Percentiles rank a stretch among this genome's conserved stretches.
Conservation (phyloP, 352 stramenopile genomes). For the Phytophthora syringae region DNA sequence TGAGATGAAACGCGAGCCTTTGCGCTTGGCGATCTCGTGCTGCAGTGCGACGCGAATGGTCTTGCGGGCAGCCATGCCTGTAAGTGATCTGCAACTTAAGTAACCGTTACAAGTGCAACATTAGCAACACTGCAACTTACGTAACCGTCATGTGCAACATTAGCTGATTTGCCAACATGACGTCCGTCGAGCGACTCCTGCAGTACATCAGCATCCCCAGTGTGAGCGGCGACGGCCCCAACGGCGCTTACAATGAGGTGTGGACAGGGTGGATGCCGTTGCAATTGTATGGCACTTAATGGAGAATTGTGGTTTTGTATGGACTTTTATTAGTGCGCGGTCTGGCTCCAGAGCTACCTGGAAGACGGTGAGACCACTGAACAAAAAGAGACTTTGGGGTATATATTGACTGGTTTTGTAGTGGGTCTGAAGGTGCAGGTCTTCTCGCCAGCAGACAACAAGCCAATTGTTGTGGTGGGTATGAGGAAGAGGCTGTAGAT, state of each 20-base stretch:
- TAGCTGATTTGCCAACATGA: background rate
- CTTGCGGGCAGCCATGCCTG: conserved; percentile 27
- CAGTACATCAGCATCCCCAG: conserved; percentile 82
- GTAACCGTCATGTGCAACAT: background rate
- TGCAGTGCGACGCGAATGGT: conserved; percentile 64
- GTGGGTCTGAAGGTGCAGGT: conserved; percentile 57
- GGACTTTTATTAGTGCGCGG: conserved; percentile 44
- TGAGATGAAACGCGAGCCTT: conserved; percentile 83
- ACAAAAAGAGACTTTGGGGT: background rate
- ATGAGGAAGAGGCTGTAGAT: background rate
- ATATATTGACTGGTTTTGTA: conserved; percentile 12
- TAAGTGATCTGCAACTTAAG: conserved; percentile 19
- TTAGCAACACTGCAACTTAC: conserved; percentile 20
- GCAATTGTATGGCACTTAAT: background rate
- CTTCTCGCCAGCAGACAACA: conserved; percentile 66
- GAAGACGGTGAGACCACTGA: conserved; percentile 38
- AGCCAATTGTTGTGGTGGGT: conserved; percentile 91
- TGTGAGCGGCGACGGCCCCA: conserved; percentile 74
- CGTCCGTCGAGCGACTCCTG: conserved; percentile 60
- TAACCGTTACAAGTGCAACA: background rate
- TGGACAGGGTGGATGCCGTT: background rate
- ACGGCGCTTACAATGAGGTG: conserved; percentile 70
- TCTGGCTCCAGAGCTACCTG: conserved; percentile 69
- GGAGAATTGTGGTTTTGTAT: background rate
- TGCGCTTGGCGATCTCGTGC: conserved; percentile 83